These are phyloP conservation scores for Ottelia alismoides DNA, from an alignment of 106 monocot species.

Conservation along the genomic window DNA sequence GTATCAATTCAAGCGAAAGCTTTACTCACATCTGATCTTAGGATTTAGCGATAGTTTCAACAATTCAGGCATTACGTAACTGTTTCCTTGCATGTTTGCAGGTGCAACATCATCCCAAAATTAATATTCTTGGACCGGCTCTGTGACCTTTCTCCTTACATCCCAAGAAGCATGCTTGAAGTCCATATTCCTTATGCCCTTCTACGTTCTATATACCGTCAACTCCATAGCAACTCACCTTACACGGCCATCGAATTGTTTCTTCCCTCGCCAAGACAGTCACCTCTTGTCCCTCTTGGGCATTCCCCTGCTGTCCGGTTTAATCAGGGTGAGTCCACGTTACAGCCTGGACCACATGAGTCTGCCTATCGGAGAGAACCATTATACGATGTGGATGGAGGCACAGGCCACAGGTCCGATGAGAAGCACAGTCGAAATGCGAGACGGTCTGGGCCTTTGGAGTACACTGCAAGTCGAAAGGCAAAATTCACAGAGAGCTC, in stretches of 20 bases:
- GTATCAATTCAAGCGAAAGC: no score
- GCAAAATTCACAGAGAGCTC: slow-evolving; percentile 69
- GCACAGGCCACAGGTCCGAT: slow-evolving; percentile 5
- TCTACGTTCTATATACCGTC: slow-evolving; percentile 58
- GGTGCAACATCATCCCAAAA: slow-evolving; percentile 35
- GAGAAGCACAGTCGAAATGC: slow-evolving; percentile 26
- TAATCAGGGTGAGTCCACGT: slow-evolving; percentile 31
- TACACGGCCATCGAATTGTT: slow-evolving; percentile 23
- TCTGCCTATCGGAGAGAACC: slow-evolving; percentile 23
- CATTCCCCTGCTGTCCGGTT: slow-evolving; percentile 66
- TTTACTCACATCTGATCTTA: no score
- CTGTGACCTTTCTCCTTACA: slow-evolving; percentile 64
- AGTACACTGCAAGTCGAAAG: slow-evolving; percentile 52
- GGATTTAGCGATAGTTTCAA: no score
- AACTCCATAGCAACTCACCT: slow-evolving; percentile 37
- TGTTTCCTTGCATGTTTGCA: not conserved
- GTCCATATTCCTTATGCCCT: slow-evolving; percentile 75
- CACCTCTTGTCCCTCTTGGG: slow-evolving; percentile 56
- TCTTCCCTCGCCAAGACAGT: slow-evolving; percentile 57
- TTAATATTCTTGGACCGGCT: slow-evolving; percentile 90
- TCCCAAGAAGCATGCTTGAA: slow-evolving; percentile 90
- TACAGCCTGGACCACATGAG: slow-evolving; percentile 14
- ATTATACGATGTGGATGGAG: slow-evolving; percentile 32
- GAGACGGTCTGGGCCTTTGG: slow-evolving; percentile 64
- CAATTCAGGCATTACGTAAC: no score